A percentile compares a stretch with the other conserved stretches of the same genome.
Evolutionary conservation across 441 rosid genomes (phyloP).

Genomic region (Brassica balearica): DNA sequence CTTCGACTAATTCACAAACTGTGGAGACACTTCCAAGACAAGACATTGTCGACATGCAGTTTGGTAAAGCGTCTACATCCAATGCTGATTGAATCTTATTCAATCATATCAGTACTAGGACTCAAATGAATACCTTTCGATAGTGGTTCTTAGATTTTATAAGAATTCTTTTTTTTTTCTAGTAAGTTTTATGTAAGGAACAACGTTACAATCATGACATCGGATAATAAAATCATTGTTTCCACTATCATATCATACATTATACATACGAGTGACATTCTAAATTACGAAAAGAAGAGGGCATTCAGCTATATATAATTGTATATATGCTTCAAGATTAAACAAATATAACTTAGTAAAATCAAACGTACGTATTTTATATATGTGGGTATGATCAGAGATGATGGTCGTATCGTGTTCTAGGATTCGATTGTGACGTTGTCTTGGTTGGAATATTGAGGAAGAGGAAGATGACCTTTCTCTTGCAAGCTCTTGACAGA

Average conservation of each 20-base stretch:
- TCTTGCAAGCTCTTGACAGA: slow-evolving; percentile 86
- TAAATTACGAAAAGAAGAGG: background rate
- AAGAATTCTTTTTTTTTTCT: slow-evolving; percentile 13
- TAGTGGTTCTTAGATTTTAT: slow-evolving; percentile 10
- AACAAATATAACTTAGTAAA: slow-evolving; percentile 33
- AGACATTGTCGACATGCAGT: too few relatives aligned
- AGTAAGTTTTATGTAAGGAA: slow-evolving; percentile 12
- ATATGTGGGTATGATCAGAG: slow-evolving; percentile 24
- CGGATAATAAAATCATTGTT: slow-evolving; percentile 12
- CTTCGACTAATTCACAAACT: too few relatives aligned
- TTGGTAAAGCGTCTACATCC: too few relatives aligned
- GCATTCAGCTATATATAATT: slow-evolving; percentile 33
- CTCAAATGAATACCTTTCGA: too few relatives aligned
- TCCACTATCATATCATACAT: slow-evolving; percentile 26
- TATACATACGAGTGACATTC: slow-evolving; percentile 1
- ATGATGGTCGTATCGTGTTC: slow-evolving; percentile 15
- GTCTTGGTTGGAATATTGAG: slow-evolving; percentile 49
- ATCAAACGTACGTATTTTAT: slow-evolving; percentile 33
- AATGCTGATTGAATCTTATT: too few relatives aligned
- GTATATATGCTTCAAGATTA: slow-evolving; percentile 29
- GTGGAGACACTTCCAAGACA: too few relatives aligned
- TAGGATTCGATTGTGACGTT: slow-evolving; percentile 25
- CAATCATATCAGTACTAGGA: too few relatives aligned
- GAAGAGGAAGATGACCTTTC: slow-evolving; percentile 75
- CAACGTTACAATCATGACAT: background rate